Conservation (phyloP, 768 basidiomycete genomes). For the Auricularia sp. region DNA sequence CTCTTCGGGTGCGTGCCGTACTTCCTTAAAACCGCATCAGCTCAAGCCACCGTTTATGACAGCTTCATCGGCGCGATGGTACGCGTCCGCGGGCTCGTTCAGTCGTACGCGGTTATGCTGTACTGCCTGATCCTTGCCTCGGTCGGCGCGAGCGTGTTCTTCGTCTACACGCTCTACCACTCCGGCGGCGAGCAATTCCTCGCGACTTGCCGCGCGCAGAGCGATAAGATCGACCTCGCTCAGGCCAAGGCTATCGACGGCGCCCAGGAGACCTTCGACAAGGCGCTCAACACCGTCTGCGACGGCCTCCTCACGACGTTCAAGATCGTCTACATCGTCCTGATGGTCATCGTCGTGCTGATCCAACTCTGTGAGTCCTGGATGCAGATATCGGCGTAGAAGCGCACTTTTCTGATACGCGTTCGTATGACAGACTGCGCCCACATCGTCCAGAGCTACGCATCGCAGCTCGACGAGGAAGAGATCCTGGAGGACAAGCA, state of each 20-base stretch:
- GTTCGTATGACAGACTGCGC: constrained; percentile 31
- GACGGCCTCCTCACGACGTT: constrained; percentile 14
- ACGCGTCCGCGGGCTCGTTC: constrained; percentile 51
- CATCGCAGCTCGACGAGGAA: constrained; percentile 45
- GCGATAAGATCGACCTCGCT: constrained; percentile 23
- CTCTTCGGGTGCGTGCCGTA: constrained; percentile 38
- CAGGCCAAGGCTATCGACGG: constrained; percentile 30
- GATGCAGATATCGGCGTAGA: not conserved
- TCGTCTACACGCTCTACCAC: constrained; percentile 40
- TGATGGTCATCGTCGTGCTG: constrained; percentile 29
- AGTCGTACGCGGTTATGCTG: constrained; percentile 45
- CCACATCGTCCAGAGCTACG: constrained; percentile 43
- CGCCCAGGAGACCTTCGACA: constrained; percentile 14
- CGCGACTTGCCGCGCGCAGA: constrained; percentile 36
- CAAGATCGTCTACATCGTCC: constrained; percentile 8
- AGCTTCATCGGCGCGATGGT: constrained; percentile 55
- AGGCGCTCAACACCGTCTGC: constrained; percentile 30
- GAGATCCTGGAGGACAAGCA: constrained; percentile 10
- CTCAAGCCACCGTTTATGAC: not conserved
- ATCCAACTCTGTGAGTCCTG: constrained; percentile 48
- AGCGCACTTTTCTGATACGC: not conserved
- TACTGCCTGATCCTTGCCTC: constrained; percentile 51
- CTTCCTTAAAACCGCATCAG: constrained; percentile 1
- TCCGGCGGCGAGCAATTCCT: constrained; percentile 32
- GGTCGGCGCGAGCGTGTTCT: constrained; percentile 39